Evolutionary conservation across 345 rosid genomes (phyloP).

Genomic region (Mercurialis annua): DNA sequence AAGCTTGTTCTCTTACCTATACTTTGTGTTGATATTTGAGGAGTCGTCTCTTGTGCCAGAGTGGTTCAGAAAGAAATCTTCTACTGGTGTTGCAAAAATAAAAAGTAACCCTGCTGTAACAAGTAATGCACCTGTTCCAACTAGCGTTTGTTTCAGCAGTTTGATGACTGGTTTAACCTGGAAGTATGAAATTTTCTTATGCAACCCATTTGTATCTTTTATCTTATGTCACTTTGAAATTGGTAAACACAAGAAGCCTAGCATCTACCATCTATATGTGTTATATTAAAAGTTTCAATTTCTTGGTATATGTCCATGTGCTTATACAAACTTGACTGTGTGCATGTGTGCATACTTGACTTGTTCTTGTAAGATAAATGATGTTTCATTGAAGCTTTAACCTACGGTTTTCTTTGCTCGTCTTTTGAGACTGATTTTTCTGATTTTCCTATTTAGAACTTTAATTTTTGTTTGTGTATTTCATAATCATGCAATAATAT

Average conservation of each 20-base stretch:
- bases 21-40: slow-evolving; percentile 46
- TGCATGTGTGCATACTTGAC: not conserved
- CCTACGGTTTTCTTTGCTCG: not conserved
- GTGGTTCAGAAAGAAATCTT: slow-evolving; percentile 53
- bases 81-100: slow-evolving; percentile 74
- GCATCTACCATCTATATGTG: not conserved
- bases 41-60: slow-evolving; percentile 36
- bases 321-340: not conserved
- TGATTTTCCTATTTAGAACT: not conserved
- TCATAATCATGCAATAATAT: not conserved
- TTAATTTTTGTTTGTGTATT: not conserved
- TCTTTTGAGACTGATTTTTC: not conserved
- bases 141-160: slow-evolving; percentile 80
- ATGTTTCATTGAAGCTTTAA: not conserved
- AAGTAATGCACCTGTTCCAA: slow-evolving; percentile 74
- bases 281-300: not conserved
- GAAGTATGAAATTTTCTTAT: slow-evolving; percentile 5
- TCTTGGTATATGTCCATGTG: not conserved
- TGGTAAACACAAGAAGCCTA: not conserved
- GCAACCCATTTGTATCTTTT: slow-evolving; percentile 6
- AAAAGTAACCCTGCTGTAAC: slow-evolving; percentile 65
- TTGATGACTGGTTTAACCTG: slow-evolving; percentile 93
- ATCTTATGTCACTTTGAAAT: not conserved
- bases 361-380: not conserved
- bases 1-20: slow-evolving; percentile 44